Evolutionary conservation across 2,329 filamentous ascomycete genomes (phyloP), one percentile per base, ranked within the genome.

Genomic region (Aspergillus oerlinghausenensis): DNA sequence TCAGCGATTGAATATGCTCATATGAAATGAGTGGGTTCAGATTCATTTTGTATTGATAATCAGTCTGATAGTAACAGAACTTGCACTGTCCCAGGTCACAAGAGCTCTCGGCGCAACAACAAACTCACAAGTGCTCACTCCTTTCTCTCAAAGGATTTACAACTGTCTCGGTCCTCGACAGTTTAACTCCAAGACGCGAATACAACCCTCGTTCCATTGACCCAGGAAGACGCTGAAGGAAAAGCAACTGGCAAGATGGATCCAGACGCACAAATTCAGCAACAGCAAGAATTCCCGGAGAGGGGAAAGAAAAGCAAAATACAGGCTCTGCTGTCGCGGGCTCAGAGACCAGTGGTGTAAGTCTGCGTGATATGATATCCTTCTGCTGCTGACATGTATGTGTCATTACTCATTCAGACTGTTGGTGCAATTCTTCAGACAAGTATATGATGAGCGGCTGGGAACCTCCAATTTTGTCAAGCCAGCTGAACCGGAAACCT

Each of bases 381-480:
- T 10, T 47, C 21, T 17, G 21, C 3, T n/a, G 21, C 23, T 47
- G 23, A 26, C 43, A 23, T 11, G 7, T 11, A 17, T 23, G 23
- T 47, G 14, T 17, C 23, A 14, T 6, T 26, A 5, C 2, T 14
- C 11, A 23, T 26, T 25, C 21, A 47, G 43, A 14, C 23, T 47
- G 5, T 47, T 23, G 11, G 25, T 61, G 52, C 56, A 32, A n/a
- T 60, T 62, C 50, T 55, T 49, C 32, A 55, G 55, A 28, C 54
- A 52, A n/a, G 29, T 55, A 14, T 40, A 51, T 32, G 52, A 58
- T 26, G 49, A 54, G 25, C 4, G 48, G 19, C 35, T 17, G 38
- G 10, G 45, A 17, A 51, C 51, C 9, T 19, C 51, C 38, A 50
- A 25, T 50, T 45, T 60, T n/a, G 49, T 43, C 26, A 38, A 54